Conservation (phyloP, 495 filamentous ascomycete species). For the Pseudotulostoma volvatum region DNA sequence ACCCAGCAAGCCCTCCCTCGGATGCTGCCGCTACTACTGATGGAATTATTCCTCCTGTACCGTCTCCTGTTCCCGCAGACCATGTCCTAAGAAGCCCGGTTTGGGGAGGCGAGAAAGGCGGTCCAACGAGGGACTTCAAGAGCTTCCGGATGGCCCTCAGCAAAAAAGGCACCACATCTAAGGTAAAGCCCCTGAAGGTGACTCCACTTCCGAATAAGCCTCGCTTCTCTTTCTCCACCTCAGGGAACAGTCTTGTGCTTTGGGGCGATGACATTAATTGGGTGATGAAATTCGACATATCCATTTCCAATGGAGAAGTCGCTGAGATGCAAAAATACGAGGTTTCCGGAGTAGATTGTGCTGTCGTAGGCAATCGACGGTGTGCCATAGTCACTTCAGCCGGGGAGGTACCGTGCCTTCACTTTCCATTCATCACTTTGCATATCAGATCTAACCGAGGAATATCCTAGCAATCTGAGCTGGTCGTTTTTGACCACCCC, state of each 20-base stretch:
- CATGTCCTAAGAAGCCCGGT: too few species aligned
- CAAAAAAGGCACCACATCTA: constrained; percentile 7
- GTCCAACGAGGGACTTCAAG: constrained; percentile 9
- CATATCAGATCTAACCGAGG: neutral
- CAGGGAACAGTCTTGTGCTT: constrained; percentile 10
- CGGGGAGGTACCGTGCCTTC: constrained; percentile 7
- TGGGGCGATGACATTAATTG: constrained; percentile 12
- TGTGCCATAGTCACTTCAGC: constrained; percentile 12
- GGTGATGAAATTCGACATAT: constrained; percentile 10
- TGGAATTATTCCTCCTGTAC: too few species aligned
- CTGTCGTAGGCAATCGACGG: constrained; percentile 10
- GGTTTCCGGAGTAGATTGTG: constrained; percentile 11
- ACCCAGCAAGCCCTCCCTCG: too few species aligned
- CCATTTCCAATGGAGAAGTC: constrained; percentile 4
- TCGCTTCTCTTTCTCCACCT: constrained; percentile 11
- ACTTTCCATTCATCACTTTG: neutral
- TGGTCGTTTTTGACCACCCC: constrained; percentile 9
- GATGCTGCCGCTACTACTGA: too few species aligned
- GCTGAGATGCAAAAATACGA: constrained; percentile 10
- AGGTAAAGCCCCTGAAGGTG: constrained; percentile 6
- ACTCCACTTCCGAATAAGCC: constrained; percentile 8
- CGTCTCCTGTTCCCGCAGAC: too few species aligned
- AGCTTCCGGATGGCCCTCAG: constrained; percentile 8
- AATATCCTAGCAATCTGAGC: constrained; percentile 13
- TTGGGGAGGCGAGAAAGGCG: too few species aligned